A percentile compares a stretch with the other conserved stretches of the same genome.
Conservation (phyloP, 257 asterid species). For the Solanum appendiculatum region DNA sequence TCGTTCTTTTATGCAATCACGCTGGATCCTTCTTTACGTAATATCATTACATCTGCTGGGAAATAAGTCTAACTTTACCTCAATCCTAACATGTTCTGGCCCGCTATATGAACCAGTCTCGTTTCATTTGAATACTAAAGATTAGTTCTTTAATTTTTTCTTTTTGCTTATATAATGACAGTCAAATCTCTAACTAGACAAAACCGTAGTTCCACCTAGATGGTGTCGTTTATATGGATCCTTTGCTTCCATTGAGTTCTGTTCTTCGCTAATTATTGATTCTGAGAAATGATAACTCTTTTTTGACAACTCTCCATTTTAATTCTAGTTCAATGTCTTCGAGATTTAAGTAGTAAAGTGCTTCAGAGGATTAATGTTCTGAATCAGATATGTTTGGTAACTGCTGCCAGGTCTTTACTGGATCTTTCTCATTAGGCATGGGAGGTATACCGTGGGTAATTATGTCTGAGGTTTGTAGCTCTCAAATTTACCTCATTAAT, state of each 20-base stretch:
- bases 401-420: conserved; percentile 50
- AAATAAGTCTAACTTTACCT: not conserved
- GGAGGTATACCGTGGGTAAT: conserved; percentile 96
- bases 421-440: conserved; percentile 75
- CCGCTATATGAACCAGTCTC: not conserved
- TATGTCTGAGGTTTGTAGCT: conserved; percentile 68
- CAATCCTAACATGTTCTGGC: not conserved
- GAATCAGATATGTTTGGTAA: not conserved
- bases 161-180: not conserved
- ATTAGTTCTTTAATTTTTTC: not conserved
- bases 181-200: not conserved
- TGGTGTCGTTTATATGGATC: not conserved
- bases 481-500: not conserved
- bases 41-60: not conserved
- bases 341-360: not conserved
- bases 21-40: not conserved
- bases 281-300: not conserved
- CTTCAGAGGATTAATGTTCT: not conserved
- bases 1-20: not conserved
- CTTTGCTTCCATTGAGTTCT: not conserved
- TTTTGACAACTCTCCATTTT: not conserved
- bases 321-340: not conserved
- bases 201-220: not conserved
- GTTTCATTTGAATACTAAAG: not conserved
- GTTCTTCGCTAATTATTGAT: not conserved